Percentiles rank a stretch among this genome's conserved stretches.
These are phyloP conservation scores for Melampsora medusae DNA, from an alignment of 1,284 basidiomycete species.

Conservation along the genomic window DNA sequence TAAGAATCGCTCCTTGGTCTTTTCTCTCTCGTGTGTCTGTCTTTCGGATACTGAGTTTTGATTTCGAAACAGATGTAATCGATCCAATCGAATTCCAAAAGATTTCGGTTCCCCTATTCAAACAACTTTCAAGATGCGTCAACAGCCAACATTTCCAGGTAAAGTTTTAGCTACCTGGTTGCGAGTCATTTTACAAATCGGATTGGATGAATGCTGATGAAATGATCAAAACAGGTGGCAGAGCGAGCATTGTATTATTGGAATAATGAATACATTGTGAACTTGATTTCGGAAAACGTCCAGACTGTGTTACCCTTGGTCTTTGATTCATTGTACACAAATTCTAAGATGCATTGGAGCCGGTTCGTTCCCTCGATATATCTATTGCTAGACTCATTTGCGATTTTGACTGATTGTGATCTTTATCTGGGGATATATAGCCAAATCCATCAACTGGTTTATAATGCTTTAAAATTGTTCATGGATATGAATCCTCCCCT, in stretches of 20 bases:
- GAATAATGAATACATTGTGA: slow-evolving; percentile 99
- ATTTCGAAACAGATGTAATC: slow-evolving; percentile 70
- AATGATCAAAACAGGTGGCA: slow-evolving; percentile 63
- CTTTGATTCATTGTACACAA: slow-evolving; percentile 94
- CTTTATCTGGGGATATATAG: slow-evolving; percentile 57
- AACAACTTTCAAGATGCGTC: slow-evolving; percentile 92
- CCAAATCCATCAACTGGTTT: slow-evolving; percentile 98
- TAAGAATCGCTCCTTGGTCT: slow-evolving; percentile 1
- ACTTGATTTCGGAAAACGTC: slow-evolving; percentile 96
- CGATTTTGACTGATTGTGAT: slow-evolving; percentile 18
- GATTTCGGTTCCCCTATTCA: slow-evolving; percentile 89
- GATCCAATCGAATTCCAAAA: slow-evolving; percentile 95
- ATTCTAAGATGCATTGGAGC: slow-evolving; percentile 98
- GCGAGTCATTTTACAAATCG: slow-evolving; percentile 2
- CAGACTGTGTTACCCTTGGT: slow-evolving; percentile 87
- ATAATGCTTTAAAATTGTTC: slow-evolving; percentile 95
- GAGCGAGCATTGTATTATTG: slow-evolving; percentile 90
- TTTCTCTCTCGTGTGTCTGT: too few species aligned
- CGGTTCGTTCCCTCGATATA: slow-evolving; percentile 63
- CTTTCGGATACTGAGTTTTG: not conserved
- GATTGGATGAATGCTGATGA: not conserved
- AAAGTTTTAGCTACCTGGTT: not conserved
- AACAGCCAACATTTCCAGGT: slow-evolving; percentile 98
- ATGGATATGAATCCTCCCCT: slow-evolving; percentile 98
- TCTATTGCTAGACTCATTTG: not conserved